Evolutionary conservation across 306 rosid species (phyloP).

Genomic region (Quercus parvula): DNA sequence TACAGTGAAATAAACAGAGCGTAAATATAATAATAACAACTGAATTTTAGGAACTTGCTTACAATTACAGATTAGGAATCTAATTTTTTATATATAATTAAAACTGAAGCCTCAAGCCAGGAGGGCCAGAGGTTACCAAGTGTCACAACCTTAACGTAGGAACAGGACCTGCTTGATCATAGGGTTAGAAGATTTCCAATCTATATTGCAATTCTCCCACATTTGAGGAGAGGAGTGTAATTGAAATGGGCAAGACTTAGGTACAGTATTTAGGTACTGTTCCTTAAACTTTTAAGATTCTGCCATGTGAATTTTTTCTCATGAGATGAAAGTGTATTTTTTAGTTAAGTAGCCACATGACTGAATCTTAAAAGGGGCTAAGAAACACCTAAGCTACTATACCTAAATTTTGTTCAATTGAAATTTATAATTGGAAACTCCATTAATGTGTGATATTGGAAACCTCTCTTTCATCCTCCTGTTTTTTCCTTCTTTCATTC

Average conservation of each 20-base stretch:
- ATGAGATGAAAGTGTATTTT: too few species aligned
- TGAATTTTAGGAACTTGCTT: slow-evolving; percentile 1
- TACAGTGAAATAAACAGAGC: too few species aligned
- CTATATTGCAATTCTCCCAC: neutral
- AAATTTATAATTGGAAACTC: neutral
- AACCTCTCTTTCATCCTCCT: neutral
- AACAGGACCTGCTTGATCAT: neutral
- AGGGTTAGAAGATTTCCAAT: neutral
- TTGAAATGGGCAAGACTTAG: neutral
- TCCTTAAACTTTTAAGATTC: too few species aligned
- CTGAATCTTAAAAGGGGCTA: too few species aligned
- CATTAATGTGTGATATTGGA: neutral
- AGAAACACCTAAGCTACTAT: too few species aligned
- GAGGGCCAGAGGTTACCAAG: too few species aligned
- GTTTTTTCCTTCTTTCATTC: neutral
- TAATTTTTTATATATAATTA: too few species aligned
- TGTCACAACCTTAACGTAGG: neutral
- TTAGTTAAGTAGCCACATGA: too few species aligned
- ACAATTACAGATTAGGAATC: neutral
- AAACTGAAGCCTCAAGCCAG: too few species aligned
- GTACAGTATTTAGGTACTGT: too few species aligned
- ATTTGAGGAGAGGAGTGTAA: neutral
- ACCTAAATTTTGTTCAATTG: too few species aligned
- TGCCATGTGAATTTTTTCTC: too few species aligned
- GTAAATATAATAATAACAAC: neutral